Base-by-base conservation (phyloP, 1,139 yeast genomes). In the Zygosaccharomyces sapae region DNA sequence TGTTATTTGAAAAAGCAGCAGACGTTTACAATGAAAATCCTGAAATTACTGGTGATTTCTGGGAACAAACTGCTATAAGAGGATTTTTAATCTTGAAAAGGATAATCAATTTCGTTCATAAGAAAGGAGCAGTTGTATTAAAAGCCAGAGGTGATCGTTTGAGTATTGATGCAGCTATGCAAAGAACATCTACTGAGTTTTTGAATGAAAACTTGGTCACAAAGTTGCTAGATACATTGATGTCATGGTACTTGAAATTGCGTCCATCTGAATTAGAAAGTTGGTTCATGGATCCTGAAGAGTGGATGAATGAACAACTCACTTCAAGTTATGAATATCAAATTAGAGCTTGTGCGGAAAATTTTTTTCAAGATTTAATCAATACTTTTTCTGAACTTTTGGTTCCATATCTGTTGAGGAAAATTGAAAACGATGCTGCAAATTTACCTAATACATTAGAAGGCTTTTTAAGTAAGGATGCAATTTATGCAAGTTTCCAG, bases 261-360 rank as follows among this genome's bases (percentile, higher is more conserved):
- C 79, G 82, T 47, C 86, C 90, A 0, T 68, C 77, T 0, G 97
- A 90, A 60, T 68, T 90, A 43, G 95, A 86, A 56, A 71, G 79
- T 41, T 92, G 97, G 97, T 66, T 73, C n/a, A 66, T 77, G 30
- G 96, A 88, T 51, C 96, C 97, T 0, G 97, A 89, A 64, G 96
- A 87, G 61, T 92, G 95, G 88, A 81, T 87, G 29, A 81, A 81
- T 53, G 95, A 86, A 61, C 95, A 89, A 56, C 70, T 83, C 49
- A 77, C 83, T 37, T 73, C 81, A 5, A 82, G 86, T 57, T 88
- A 88, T 81, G 97, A 90, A 60, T 88, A 73, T 61, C 92, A 87
- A 61, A 75, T 89, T 5, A 74, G 96, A 45, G 90, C 95, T 2
- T 87, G 96, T 65, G 89, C 96, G 0, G 96, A 89, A 56, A 81